Percentiles rank a stretch among this genome's conserved stretches.
Conservation (phyloP, 169 alveolate genomes). For the Plasmodium berghei region DNA sequence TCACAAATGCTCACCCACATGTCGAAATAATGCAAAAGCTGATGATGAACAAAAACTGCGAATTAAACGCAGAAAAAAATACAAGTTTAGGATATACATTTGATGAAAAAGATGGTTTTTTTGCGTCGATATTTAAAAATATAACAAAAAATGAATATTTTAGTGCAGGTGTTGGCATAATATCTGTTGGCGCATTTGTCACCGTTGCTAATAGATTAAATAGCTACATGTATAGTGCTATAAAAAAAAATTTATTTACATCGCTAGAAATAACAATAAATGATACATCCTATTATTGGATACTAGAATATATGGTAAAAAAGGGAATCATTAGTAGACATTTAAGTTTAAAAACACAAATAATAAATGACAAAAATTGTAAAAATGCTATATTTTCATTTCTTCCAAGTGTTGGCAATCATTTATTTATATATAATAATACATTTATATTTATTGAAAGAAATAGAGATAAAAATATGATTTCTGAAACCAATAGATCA, state of each 20-base stretch:
- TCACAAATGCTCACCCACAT: neutral
- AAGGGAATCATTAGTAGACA: conserved; percentile 78
- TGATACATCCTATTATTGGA: conserved; percentile 84
- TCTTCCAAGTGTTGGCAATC: conserved; percentile 76
- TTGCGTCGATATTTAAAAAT: conserved; percentile 63
- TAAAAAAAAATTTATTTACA: conserved; percentile 63
- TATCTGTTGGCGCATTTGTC: conserved; percentile 78
- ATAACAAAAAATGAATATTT: conserved; percentile 76
- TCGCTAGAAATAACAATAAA: conserved; percentile 82
- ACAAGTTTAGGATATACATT: neutral
- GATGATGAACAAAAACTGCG: conserved; percentile 24
- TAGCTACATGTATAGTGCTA: conserved; percentile 74
- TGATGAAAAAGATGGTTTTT: conserved; percentile 40
- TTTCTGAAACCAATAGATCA: conserved; percentile 44
- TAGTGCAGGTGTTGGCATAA: conserved; percentile 79
- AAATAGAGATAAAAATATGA: conserved; percentile 49
- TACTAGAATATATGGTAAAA: conserved; percentile 82
- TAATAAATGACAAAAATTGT: conserved; percentile 46
- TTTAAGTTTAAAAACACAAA: conserved; percentile 66
- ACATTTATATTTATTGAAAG: conserved; percentile 47
- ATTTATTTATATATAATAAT: conserved; percentile 54
- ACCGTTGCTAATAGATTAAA: conserved; percentile 64
- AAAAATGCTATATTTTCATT: conserved; percentile 30
- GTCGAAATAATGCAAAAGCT: conserved; percentile 43
- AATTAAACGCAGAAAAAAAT: conserved; percentile 10